Percentiles rank a stretch among this genome's conserved stretches.
phyloP scores from a whole-genome alignment of 306 rosid species.

The Senna tora region DNA sequence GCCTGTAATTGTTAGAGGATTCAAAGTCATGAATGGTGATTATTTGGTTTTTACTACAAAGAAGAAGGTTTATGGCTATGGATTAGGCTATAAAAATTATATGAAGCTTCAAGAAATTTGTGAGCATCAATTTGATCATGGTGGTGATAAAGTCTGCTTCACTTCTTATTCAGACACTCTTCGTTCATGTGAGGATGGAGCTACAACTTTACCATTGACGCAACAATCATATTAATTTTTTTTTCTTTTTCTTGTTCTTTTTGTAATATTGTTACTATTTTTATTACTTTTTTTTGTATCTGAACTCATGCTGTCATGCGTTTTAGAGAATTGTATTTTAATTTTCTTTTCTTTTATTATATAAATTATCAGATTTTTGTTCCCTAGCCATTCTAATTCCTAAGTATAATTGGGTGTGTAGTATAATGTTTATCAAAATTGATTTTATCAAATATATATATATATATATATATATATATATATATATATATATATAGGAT shows the following conservation, averaged over 20 bases:
- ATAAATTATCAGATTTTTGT: too few species aligned
- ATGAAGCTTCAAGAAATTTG: conserved; percentile 28
- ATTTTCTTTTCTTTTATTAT: too few species aligned
- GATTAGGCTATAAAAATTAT: neutral
- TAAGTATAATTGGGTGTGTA: too few species aligned
- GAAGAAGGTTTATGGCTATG: conserved; percentile 23
- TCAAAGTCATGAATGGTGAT: conserved; percentile 7
- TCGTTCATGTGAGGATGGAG: neutral
- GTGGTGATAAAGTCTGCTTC: neutral
- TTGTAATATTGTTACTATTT: too few species aligned
- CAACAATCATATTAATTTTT: neutral
- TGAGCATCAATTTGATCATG: neutral
- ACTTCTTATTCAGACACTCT: conserved; percentile 7
- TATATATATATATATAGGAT: too few species aligned
- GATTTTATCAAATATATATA: too few species aligned
- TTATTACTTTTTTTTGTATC: too few species aligned
- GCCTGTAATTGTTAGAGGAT: neutral
- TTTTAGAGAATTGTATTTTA: too few species aligned
- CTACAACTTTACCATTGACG: neutral
- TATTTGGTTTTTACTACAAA: neutral
- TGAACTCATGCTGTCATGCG: too few species aligned
- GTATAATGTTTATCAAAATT: too few species aligned
- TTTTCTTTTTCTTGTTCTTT: neutral
- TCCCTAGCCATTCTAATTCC: too few species aligned
- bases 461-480: too few species aligned